Evolutionary conservation across 495 filamentous ascomycete species (phyloP).

Genomic region (Aspergillus taichungensis): DNA sequence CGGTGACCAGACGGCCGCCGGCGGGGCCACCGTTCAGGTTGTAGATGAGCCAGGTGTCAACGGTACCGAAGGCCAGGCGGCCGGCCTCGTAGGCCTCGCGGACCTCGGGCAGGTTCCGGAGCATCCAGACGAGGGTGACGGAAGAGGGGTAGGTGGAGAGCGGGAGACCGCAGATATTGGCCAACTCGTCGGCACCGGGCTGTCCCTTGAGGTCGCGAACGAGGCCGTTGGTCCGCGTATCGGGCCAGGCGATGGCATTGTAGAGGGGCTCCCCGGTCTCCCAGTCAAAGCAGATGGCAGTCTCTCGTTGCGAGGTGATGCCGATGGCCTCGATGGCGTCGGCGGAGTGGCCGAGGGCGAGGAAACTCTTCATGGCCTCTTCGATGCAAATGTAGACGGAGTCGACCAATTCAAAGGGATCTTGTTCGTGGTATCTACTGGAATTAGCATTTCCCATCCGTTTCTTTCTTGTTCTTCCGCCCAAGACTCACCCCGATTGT

Average conservation of each 20-base stretch:
- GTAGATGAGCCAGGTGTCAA: constrained; percentile 88
- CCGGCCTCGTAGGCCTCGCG: constrained; percentile 70
- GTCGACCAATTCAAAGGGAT: constrained; percentile 67
- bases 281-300: constrained; percentile 83
- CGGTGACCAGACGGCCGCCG: constrained; percentile 67
- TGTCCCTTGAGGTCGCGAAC: constrained; percentile 72
- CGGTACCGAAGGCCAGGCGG: constrained; percentile 82
- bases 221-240: constrained; percentile 71
- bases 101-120: constrained; percentile 63
- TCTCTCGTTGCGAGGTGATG: constrained; percentile 93
- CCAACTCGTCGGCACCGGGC: constrained; percentile 58
- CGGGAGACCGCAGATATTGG: constrained; percentile 73
- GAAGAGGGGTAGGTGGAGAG: constrained; percentile 92
- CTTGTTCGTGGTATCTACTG: constrained; percentile 87
- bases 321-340: constrained; percentile 77
- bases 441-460: too few species aligned
- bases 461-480: too few species aligned
- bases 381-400: constrained; percentile 84
- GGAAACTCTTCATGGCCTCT: constrained; percentile 64
- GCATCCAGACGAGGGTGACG: constrained; percentile 80
- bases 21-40: constrained; percentile 77
- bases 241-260: constrained; percentile 91
- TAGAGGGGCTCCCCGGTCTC: constrained; percentile 77
- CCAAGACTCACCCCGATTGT: constrained; percentile 70
- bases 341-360: constrained; percentile 58